phyloP scores from a whole-genome alignment of 1,284 basidiomycete species.

The Apiotrichum montevideense region DNA sequence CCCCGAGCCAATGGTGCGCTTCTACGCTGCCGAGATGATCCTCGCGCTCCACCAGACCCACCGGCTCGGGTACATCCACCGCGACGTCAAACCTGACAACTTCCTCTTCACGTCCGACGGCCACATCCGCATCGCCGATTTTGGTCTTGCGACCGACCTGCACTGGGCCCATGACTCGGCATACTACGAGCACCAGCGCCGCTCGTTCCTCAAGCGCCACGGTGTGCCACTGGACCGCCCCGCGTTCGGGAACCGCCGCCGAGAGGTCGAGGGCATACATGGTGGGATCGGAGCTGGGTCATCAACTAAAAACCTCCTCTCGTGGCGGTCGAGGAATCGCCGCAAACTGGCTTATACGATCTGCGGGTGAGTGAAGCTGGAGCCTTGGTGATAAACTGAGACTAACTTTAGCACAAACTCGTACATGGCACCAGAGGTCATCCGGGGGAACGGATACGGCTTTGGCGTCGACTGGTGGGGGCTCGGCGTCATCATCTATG shows the following conservation, averaged over 20 bases:
- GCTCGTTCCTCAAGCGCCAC: constrained; percentile 81
- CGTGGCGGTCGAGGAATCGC: constrained; percentile 66
- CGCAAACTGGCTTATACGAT: constrained; percentile 92
- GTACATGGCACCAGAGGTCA: constrained; percentile 91
- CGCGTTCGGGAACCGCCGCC: constrained; percentile 13
- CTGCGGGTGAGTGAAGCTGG: constrained; percentile 53
- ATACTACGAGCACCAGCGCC: constrained; percentile 90
- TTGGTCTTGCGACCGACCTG: constrained; percentile 73
- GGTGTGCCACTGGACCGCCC: constrained; percentile 68
- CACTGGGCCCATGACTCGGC: constrained; percentile 74
- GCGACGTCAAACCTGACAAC: constrained; percentile 95
- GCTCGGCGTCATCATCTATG: constrained; percentile 72
- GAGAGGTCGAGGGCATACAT: neutral
- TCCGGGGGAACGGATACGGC: constrained; percentile 75
- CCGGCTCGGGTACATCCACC: constrained; percentile 90
- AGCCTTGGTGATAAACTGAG: no score
- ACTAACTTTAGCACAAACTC: constrained; percentile 59
- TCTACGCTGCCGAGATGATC: constrained; percentile 97
- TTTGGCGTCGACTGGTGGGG: constrained; percentile 99
- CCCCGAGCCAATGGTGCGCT: constrained; percentile 85
- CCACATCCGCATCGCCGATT: constrained; percentile 91
- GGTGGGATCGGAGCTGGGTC: constrained; percentile 52
- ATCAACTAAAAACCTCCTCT: constrained; percentile 50
- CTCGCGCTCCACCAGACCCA: constrained; percentile 93
- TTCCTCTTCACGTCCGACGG: constrained; percentile 89